These are phyloP conservation scores for Beta corolliflora DNA, from an alignment of 179 eudicot species.

Conservation along the genomic window DNA sequence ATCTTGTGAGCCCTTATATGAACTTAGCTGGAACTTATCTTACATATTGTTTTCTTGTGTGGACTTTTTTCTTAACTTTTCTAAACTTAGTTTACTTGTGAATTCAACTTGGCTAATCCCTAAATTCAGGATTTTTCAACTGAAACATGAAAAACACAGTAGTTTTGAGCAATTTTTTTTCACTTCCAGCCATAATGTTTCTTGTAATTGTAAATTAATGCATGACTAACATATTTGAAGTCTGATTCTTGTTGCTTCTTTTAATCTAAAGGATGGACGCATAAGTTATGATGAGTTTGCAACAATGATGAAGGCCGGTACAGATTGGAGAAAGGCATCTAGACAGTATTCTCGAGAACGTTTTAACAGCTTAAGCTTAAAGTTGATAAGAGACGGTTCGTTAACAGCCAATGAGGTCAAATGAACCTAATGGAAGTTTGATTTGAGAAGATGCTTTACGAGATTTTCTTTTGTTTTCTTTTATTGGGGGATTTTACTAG, in stretches of 20 bases:
- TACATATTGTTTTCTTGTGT: no score
- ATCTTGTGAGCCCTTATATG: background rate
- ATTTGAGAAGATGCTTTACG: constrained; percentile 3
- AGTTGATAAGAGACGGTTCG: constrained; percentile 69
- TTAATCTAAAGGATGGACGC: constrained; percentile 61
- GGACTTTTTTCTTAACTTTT: background rate
- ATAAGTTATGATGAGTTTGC: constrained; percentile 75
- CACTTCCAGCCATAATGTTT: background rate
- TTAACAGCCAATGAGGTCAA: constrained; percentile 43
- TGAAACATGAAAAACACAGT: background rate
- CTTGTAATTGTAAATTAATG: background rate
- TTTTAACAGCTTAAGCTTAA: constrained; percentile 72
- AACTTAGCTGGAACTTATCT: background rate
- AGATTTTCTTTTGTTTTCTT: constrained; percentile 7
- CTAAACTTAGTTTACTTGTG: background rate
- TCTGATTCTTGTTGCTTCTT: background rate
- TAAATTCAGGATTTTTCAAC: background rate
- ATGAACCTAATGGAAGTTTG: constrained; percentile 21
- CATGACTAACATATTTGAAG: background rate
- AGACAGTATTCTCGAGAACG: constrained; percentile 79
- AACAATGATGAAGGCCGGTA: constrained; percentile 81
- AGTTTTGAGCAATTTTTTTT: no score
- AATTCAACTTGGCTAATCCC: background rate
- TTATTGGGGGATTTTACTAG: constrained; percentile 3
- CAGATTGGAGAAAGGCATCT: constrained; percentile 80